Evolutionary conservation across 1,139 yeast species (phyloP).

Genomic region (Meyerozyma sp.): DNA sequence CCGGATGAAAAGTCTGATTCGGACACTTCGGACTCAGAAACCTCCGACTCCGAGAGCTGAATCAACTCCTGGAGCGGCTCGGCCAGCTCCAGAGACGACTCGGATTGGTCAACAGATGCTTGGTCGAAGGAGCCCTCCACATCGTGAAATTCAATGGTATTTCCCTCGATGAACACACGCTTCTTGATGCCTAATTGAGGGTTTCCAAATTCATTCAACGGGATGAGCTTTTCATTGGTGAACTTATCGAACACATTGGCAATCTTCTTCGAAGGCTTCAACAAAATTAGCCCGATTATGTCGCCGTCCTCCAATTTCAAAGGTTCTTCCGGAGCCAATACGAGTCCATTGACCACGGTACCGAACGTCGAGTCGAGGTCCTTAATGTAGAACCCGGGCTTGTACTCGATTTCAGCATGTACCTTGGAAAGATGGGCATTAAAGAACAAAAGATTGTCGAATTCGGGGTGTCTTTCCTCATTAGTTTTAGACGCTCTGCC

Average conservation of each 20-base stretch:
- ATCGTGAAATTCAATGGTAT: not conserved
- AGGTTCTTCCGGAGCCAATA: conserved; percentile 17
- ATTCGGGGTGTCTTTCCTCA: conserved; percentile 6
- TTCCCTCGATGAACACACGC: not conserved
- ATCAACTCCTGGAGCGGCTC: not conserved
- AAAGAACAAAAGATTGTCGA: conserved; percentile 7
- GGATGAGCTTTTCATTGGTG: conserved; percentile 9
- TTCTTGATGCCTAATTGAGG: conserved; percentile 19
- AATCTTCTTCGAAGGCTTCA: conserved; percentile 23
- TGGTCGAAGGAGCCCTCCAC: conserved; percentile 2
- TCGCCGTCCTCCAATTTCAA: conserved; percentile 19
- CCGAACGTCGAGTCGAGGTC: conserved; percentile 39
- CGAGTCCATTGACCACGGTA: conserved; percentile 26
- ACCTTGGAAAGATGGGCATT: conserved; percentile 10
- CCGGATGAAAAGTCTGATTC: conserved; percentile 1
- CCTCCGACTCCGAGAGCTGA: conserved; percentile 1
- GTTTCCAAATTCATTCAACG: conserved; percentile 18
- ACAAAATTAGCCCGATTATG: conserved; percentile 27
- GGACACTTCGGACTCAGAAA: not conserved
- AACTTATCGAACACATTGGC: conserved; percentile 10
- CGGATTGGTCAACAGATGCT: not conserved
- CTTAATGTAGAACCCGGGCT: conserved; percentile 18
- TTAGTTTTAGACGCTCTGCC: conserved; percentile 9
- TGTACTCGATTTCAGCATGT: conserved; percentile 7
- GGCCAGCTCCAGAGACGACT: not conserved